phyloP scores from a whole-genome alignment of 495 filamentous ascomycete species.

The Saxophila tyrrhenica region DNA sequence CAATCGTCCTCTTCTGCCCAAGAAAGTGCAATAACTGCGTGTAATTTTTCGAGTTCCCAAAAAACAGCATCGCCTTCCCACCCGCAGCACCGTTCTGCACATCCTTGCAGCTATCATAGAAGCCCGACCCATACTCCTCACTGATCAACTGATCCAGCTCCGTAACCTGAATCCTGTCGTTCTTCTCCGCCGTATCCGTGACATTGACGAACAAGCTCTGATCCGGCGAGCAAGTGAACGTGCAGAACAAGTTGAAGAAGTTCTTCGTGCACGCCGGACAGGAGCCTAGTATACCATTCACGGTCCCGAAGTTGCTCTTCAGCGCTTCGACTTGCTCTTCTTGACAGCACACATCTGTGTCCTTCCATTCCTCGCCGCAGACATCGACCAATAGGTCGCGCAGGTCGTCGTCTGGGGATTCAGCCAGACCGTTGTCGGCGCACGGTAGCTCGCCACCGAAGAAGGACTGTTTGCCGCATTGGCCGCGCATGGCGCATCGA shows the following conservation, averaged over 20 bases:
- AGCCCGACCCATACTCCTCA: constrained; percentile 72
- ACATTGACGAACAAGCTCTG: constrained; percentile 94
- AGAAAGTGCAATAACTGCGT: constrained; percentile 74
- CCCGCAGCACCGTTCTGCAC: constrained; percentile 95
- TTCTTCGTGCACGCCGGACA: constrained; percentile 95
- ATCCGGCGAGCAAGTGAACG: constrained; percentile 92
- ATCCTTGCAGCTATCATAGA: constrained; percentile 96
- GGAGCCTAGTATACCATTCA: constrained; percentile 73
- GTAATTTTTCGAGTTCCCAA: constrained; percentile 88
- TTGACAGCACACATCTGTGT: constrained; percentile 73
- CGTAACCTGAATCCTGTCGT: constrained; percentile 62
- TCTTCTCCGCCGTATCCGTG: constrained; percentile 56
- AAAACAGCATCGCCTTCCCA: constrained; percentile 86
- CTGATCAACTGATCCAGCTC: constrained; percentile 88
- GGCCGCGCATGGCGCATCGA: constrained; percentile 79
- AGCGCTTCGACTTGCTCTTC: constrained; percentile 74
- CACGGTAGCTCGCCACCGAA: constrained; percentile 84
- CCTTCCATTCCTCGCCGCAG: constrained; percentile 75
- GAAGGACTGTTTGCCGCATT: constrained; percentile 79
- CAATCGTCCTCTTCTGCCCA: constrained; percentile 69
- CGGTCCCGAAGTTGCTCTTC: constrained; percentile 70
- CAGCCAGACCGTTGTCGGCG: constrained; percentile 79
- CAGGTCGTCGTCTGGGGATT: constrained; percentile 54
- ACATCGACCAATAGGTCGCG: constrained; percentile 68
- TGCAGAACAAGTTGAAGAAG: constrained; percentile 96